Evolutionary conservation across 1,139 yeast genomes (phyloP).

Genomic region (Ashbya aceris): DNA sequence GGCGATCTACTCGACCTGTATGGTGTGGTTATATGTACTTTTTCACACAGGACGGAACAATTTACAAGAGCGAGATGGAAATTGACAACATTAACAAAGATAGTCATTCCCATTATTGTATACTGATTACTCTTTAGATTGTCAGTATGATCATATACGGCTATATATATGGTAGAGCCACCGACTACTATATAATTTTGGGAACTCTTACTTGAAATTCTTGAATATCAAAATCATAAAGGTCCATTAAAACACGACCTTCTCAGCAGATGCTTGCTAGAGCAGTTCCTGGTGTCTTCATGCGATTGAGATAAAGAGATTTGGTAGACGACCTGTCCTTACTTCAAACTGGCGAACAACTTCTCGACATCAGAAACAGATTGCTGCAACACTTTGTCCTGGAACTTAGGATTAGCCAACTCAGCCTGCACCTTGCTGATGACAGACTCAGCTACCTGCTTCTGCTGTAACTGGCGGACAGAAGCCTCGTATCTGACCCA

Average conservation of each 20-base stretch:
- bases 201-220: neutral
- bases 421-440: constrained; percentile 84
- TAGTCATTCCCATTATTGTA: neutral
- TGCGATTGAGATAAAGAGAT: neutral
- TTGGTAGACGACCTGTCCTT: constrained; percentile 5
- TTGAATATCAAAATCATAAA: constrained; percentile 1
- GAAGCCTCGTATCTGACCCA: constrained; percentile 99
- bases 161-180: no score
- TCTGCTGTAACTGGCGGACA: constrained; percentile 94
- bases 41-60: constrained; percentile 12
- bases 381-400: constrained; percentile 84
- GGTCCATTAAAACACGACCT: neutral
- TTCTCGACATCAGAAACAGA: constrained; percentile 87
- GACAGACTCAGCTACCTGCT: constrained; percentile 78
- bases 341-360: constrained; percentile 43
- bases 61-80: constrained; percentile 5
- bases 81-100: neutral
- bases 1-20: constrained; percentile 4
- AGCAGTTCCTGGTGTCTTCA: neutral
- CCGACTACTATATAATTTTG: no score
- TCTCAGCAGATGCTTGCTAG: no score
- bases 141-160: no score
- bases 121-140: no score
- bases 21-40: constrained; percentile 16
- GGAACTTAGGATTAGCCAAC: constrained; percentile 82